Percentiles rank a stretch among this genome's conserved stretches.
Evolutionary conservation across 1,284 basidiomycete genomes (phyloP).

Genomic region (Chalciporus sp.): DNA sequence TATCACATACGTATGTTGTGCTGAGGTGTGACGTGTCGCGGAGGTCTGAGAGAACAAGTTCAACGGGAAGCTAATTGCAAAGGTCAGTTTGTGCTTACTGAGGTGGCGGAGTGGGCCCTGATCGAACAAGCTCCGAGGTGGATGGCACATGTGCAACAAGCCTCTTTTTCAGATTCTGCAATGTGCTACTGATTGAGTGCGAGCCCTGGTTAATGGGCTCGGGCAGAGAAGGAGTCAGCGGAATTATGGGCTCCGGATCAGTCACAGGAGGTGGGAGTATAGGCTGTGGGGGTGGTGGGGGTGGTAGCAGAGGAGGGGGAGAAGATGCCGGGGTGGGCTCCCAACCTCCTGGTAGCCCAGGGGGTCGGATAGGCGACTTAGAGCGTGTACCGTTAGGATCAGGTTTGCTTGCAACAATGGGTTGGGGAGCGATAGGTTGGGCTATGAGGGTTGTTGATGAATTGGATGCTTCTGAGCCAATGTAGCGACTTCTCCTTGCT

Average conservation of each 20-base stretch:
- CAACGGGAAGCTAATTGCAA: neutral
- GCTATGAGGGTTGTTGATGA: conserved; percentile 8
- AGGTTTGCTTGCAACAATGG: neutral
- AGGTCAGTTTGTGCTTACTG: conserved; percentile 18
- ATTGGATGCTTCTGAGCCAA: conserved; percentile 17
- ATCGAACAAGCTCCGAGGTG: conserved; percentile 19
- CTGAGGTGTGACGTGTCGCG: conserved; percentile 53
- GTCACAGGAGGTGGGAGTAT: neutral
- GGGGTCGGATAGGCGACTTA: conserved; percentile 24
- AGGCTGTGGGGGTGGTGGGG: neutral
- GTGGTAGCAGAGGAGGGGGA: conserved; percentile 7
- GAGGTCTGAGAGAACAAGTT: conserved; percentile 13
- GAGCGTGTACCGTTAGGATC: conserved; percentile 12
- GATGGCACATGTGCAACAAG: conserved; percentile 27
- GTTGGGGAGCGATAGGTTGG: conserved; percentile 18
- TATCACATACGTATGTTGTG: conserved; percentile 58
- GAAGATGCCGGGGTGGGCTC: conserved; percentile 13
- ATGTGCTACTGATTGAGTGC: conserved; percentile 19
- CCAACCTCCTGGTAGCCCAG: conserved; percentile 29
- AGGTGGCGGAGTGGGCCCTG: conserved; percentile 20
- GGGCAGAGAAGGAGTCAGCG: conserved; percentile 11
- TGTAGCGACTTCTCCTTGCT: conserved; percentile 36
- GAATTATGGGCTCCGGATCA: neutral
- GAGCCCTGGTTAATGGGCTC: conserved; percentile 9
- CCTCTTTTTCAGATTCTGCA: conserved; percentile 34